Base-by-base conservation (phyloP, 1,284 basidiomycete genomes). In the Cerioporus squamosus region DNA sequence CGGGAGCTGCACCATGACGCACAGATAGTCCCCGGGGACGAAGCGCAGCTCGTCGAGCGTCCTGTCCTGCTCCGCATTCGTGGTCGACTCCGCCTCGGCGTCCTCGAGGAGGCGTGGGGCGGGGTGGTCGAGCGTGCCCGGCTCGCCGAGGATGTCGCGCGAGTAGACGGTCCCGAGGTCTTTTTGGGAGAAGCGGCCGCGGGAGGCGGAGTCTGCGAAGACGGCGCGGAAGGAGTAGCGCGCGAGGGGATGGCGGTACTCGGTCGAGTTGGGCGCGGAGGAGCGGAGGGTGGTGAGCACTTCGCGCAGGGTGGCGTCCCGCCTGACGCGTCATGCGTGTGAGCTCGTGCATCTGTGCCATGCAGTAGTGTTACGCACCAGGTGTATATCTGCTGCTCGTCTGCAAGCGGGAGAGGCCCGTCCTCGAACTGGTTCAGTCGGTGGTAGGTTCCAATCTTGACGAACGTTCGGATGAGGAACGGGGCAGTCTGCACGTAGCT, bases 161-260 rank as follows among this genome's bases (percentile, higher is more conserved):
- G 90, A 88, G 71, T 89, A 89, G 43, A 93, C 86, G 65, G 82
- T 83, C 20, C 91, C 91, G 43, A 93, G 81, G 44, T 93, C 90
- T 74, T 91, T 91, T 68, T 84, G 81, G 0, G 85, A 74, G 63
- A 86, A 88, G 18, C 82, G 81, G 5, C 90, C 90, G 65, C 87
- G 85, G 67, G 82, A 84, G 6, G 81, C 78, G 9, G 86, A 77
- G 70, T 93, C 91, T 1, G 88, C 87, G 64, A 87, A 93, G 40
- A 92, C 82, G 5, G 88, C 84, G 36, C 87, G 83, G 79, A 93
- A 93, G 12, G 85, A 83, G 73, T 88, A 92, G 22, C 88, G 85
- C 0, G 88, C 89, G 42, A 90, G 83, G 2, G 90, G 89, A 69
- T 93, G 91, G 47, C 86, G 82, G 71, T 88, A 86, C 74, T 91